Base-by-base conservation (phyloP, 371 early-diverging fungal genomes). In the Smittium mucronatum region DNA sequence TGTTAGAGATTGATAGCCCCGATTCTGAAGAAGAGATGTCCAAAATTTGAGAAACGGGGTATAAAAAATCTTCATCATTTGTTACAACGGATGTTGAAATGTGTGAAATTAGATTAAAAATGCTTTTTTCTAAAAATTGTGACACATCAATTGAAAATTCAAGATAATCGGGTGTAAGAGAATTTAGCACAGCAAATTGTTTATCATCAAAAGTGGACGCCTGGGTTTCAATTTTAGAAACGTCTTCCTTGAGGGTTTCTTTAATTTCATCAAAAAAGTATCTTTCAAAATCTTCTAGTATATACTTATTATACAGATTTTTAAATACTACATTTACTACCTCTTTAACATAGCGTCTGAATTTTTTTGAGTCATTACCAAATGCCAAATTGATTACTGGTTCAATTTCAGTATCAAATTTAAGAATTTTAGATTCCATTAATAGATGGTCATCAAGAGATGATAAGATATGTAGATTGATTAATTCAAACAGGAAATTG, bases 401-500 rank as follows among this genome's bases (percentile, higher is more conserved):
- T 26, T 59, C 59, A 21, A 59, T 59, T 16, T 28, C 59, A 11
- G 2, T 5, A 59, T 15, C 15, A 59, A 59, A 59, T 59, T 15
- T 59, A 5, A 59, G 2, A 2, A 28, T 28, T 26, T 28, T 59
- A 21, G 15, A 2, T 15, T 5, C 5, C 2, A n/a, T 16, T 2
- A 67, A 16, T 28, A 8, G 15, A 5, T 5, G 16, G 36, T 67
- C 34, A 17, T 36, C 36, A 1, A 67, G 16, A 1, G 67, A 36
- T 15, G 67, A 2, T 36, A 35, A 17, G 34, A 67, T 67, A 29
- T 67, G 67, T 28, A 29, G 1, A 57, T 36, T 26, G 2, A 67
- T 33, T 57, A 67, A 36, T 2, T 67, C 67, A 26, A 57, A 17
- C 25, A 67, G 16, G 29, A n/a, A 35, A 36, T 36, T 67, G 47